These are phyloP conservation scores for Smallanthus sonchifolius DNA, from an alignment of 129 eudicot species.

Conservation along the genomic window DNA sequence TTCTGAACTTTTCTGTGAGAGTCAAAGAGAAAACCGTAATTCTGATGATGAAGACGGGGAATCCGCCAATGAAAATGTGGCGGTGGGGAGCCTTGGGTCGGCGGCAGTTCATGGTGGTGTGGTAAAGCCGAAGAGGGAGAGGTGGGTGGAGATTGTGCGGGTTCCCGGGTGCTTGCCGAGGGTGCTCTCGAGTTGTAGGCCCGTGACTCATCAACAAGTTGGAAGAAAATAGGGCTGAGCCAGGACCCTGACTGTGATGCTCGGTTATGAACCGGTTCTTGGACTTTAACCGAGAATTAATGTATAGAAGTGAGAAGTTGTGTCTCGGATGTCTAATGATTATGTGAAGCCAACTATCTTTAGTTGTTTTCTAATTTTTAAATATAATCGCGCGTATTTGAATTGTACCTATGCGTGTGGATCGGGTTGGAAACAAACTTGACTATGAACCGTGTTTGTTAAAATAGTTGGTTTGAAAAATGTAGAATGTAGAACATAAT, in stretches of 20 bases:
- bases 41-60: conserved; percentile 12
- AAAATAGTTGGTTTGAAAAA: not conserved
- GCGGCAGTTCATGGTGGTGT: conserved; percentile 26
- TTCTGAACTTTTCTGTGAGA: conserved; percentile 54
- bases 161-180: conserved; percentile 42
- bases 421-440: not conserved
- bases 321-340: not conserved
- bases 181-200: conserved; percentile 41
- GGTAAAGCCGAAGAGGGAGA: conserved; percentile 20
- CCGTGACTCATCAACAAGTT: conserved; percentile 28
- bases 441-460: not conserved
- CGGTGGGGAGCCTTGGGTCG: conserved; percentile 20
- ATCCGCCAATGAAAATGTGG: conserved; percentile 13
- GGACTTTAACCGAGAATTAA: not conserved
- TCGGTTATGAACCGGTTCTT: not conserved
- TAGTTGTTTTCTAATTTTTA: not conserved
- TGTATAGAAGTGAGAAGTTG: conserved; percentile 9
- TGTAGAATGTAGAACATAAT: not conserved
- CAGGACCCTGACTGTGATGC: not conserved
- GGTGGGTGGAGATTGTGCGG: conserved; percentile 34
- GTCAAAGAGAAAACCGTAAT: conserved; percentile 23
- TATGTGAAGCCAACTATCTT: not conserved
- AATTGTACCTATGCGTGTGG: not conserved
- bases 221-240: conserved; percentile 35
- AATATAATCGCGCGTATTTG: not conserved